Evolutionary conservation across 306 rosid genomes (phyloP).

Genomic region (cucumber (Cucumis sativus)): Cucumber_9930_V3 NC_026655.2:18682001-18682500

Average conservation of each 20-base stretch:
- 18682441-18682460: slow-evolving; percentile 9
- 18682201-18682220: slow-evolving; percentile 98
- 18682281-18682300: slow-evolving; percentile 26
- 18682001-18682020: slow-evolving; percentile 28
- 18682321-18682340: slow-evolving; percentile 48
- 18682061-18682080: slow-evolving; percentile 91
- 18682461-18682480: slow-evolving; percentile 8
- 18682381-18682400: slow-evolving; percentile 66
- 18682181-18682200: slow-evolving; percentile 42
- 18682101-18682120: neutral
- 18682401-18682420: slow-evolving; percentile 54
- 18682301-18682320: slow-evolving; percentile 27
- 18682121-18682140: neutral
- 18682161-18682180: neutral
- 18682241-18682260: slow-evolving; percentile 79
- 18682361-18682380: slow-evolving; percentile 79
- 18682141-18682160: neutral
- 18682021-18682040: slow-evolving; percentile 68
- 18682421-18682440: slow-evolving; percentile 32
- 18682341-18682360: slow-evolving; percentile 62
- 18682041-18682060: slow-evolving; percentile 74
- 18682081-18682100: slow-evolving; percentile 5
- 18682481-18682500: slow-evolving; percentile 14
- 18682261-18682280: slow-evolving; percentile 41
- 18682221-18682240: slow-evolving; percentile 91